Conservation (phyloP, 2,329 filamentous ascomycete species). For the Pseudocercospora fijiensis region DNA sequence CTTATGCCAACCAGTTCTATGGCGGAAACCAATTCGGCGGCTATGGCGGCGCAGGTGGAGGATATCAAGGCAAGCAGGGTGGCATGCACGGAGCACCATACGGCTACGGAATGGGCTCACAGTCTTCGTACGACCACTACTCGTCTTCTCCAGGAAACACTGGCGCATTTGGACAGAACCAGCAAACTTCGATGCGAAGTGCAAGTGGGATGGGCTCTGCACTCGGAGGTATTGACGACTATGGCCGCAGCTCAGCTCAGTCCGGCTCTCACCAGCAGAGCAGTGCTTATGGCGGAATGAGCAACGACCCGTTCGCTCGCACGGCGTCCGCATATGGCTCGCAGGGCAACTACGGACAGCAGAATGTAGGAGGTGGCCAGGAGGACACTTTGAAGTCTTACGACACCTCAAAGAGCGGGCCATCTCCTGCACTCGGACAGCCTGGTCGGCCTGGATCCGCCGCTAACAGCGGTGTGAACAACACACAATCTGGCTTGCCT, state of each 20-base stretch:
- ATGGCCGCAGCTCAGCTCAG: slow-evolving; percentile 55
- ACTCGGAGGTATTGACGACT: slow-evolving; percentile 53
- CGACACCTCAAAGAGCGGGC: slow-evolving; percentile 55
- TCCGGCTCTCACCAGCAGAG: slow-evolving; percentile 56
- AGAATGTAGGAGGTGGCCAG: slow-evolving; percentile 43
- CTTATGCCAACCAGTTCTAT: slow-evolving; percentile 64
- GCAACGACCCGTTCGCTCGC: slow-evolving; percentile 58
- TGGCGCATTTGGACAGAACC: slow-evolving; percentile 50
- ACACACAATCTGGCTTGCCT: slow-evolving; percentile 53
- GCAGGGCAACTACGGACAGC: slow-evolving; percentile 51
- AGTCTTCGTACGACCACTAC: slow-evolving; percentile 61
- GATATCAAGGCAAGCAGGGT: slow-evolving; percentile 47
- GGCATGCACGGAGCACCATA: slow-evolving; percentile 65
- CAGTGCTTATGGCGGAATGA: slow-evolving; percentile 53
- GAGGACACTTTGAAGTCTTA: slow-evolving; percentile 60
- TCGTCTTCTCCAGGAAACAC: slow-evolving; percentile 63
- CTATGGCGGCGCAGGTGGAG: slow-evolving; percentile 53
- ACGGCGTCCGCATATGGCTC: slow-evolving; percentile 57
- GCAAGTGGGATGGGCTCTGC: slow-evolving; percentile 43
- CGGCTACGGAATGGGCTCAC: slow-evolving; percentile 56
- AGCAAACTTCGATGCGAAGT: slow-evolving; percentile 44
- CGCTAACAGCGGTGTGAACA: slow-evolving; percentile 57
- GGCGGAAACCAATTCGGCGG: slow-evolving; percentile 47
- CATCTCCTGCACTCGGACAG: slow-evolving; percentile 61
- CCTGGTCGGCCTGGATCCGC: slow-evolving; percentile 63